These are phyloP conservation scores for Fragosphaeria purpurea DNA, from an alignment of 2,329 filamentous ascomycete species.

Conservation along the genomic window DNA sequence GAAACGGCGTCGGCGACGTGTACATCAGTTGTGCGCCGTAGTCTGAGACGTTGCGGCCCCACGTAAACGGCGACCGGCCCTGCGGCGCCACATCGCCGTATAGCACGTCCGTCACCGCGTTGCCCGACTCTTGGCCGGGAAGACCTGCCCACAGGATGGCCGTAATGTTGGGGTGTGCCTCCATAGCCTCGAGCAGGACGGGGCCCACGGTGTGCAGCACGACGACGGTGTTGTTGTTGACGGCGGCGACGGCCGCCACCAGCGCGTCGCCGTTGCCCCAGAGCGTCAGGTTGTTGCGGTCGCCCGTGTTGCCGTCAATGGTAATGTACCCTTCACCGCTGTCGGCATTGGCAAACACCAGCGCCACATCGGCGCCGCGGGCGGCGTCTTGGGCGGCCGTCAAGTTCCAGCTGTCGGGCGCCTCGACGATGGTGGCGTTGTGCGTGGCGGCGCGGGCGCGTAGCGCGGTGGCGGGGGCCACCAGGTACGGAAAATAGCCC, in stretches of 20 bases:
- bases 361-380: constrained; percentile 58
- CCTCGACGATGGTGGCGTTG: constrained; percentile 43
- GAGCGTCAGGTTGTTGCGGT: constrained; percentile 64
- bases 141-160: constrained; percentile 44
- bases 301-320: constrained; percentile 53
- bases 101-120: constrained; percentile 34
- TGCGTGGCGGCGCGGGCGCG: constrained; percentile 44
- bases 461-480: constrained; percentile 55
- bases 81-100: constrained; percentile 42
- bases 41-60: constrained; percentile 59
- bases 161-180: constrained; percentile 43
- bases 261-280: constrained; percentile 70
- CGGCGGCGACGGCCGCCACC: constrained; percentile 57
- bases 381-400: constrained; percentile 40
- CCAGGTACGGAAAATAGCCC: constrained; percentile 70
- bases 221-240: constrained; percentile 43
- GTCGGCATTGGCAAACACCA: constrained; percentile 76
- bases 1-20: constrained; percentile 15
- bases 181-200: constrained; percentile 54
- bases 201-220: constrained; percentile 47
- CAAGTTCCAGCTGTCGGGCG: constrained; percentile 36
- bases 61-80: constrained; percentile 74
- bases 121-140: constrained; percentile 45
- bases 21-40: constrained; percentile 65
- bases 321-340: constrained; percentile 65